A percentile compares a stretch with the other conserved stretches of the same genome.
These are phyloP conservation scores for Pseudogymnoascus sp. DNA, from an alignment of 2,329 filamentous ascomycete genomes.

Conservation along the genomic window DNA sequence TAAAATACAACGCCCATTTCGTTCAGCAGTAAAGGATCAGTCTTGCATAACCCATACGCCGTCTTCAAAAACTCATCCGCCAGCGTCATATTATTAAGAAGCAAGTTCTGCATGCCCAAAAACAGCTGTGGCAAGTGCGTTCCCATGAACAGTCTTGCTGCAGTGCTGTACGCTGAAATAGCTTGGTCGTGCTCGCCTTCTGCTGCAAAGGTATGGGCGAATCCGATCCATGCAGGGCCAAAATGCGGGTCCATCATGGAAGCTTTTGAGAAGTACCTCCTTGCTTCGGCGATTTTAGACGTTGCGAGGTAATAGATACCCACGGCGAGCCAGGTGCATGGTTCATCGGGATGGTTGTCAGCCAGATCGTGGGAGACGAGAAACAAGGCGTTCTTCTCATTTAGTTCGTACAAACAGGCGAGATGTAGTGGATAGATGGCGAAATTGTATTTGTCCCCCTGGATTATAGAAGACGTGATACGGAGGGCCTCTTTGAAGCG, in stretches of 20 bases:
- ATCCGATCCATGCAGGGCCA: conserved; percentile 96
- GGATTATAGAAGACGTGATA: conserved; percentile 76
- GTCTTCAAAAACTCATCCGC: conserved; percentile 92
- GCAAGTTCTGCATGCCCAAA: conserved; percentile 95
- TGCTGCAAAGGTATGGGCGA: conserved; percentile 94
- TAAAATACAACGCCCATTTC: conserved; percentile 96
- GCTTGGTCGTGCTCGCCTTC: conserved; percentile 98
- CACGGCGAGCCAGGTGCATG: conserved; percentile 88
- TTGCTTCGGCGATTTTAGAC: conserved; percentile 82
- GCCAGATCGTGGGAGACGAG: conserved; percentile 87
- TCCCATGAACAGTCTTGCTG: conserved; percentile 88
- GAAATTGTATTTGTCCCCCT: conserved; percentile 83
- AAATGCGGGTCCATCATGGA: conserved; percentile 98
- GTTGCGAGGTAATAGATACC: conserved; percentile 92
- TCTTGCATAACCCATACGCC: conserved; percentile 73
- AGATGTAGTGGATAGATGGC: conserved; percentile 83
- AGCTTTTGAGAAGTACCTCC: conserved; percentile 93
- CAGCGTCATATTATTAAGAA: conserved; percentile 87
- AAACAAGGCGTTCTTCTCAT: conserved; percentile 81
- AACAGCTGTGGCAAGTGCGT: conserved; percentile 95
- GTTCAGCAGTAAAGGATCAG: conserved; percentile 85
- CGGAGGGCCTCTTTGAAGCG: conserved; percentile 80
- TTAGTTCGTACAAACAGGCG: conserved; percentile 82
- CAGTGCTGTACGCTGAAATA: conserved; percentile 94
- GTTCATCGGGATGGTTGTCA: conserved; percentile 83